Base-by-base conservation (phyloP, 2,329 filamentous ascomycete genomes). In the Cephalotrichum gorgonifer region DNA sequence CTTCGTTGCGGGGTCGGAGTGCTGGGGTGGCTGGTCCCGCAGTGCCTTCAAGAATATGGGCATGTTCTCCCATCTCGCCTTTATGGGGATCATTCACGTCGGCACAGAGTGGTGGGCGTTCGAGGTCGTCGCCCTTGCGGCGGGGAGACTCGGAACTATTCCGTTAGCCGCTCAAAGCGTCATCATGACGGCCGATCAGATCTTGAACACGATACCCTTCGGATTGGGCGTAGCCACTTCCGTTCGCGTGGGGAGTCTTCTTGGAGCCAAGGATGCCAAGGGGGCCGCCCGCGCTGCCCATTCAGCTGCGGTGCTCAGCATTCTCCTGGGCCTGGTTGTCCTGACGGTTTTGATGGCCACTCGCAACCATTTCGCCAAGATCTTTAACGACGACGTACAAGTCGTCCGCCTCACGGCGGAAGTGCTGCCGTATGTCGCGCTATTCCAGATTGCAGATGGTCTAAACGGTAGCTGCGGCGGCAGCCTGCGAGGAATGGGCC, bases 21-120 rank as follows among this genome's bases (percentile, higher is more conserved):
- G 86, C 63, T 95, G 88, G 88, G 85, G 84, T 43, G 88, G 88
- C 0, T 81, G 75, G 2, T 61, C 81, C 63, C 71, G 73, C 4
- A 75, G 74, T 44, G 84, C 83, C 2, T 60, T 86, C n/a, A 69
- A 75, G 1, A 85, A 90, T 57, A 71, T 86, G 15, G 67, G 76
- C 15, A 80, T 81, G 0, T 95, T 95, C 61, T 74, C 85, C 2
- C 79, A 81, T 9, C 78, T 95, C 3, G 86, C 88, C 0, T 64
- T 85, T 14, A 70, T 94, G 0, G 89, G 88, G 0, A 73, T 94
- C 39, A 67, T 94, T 3, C 88, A 94, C 54, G 86, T 95, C 5
- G 89, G 87, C 3, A 93, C 88, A 0, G 89, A 95, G 65, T 95
- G 88, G 88, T 94, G 88, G 88, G 89, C 88, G 0, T 95, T 95